Conservation (phyloP, 2,329 filamentous ascomycete species). For the Trichoderma koningiopsis region DNA sequence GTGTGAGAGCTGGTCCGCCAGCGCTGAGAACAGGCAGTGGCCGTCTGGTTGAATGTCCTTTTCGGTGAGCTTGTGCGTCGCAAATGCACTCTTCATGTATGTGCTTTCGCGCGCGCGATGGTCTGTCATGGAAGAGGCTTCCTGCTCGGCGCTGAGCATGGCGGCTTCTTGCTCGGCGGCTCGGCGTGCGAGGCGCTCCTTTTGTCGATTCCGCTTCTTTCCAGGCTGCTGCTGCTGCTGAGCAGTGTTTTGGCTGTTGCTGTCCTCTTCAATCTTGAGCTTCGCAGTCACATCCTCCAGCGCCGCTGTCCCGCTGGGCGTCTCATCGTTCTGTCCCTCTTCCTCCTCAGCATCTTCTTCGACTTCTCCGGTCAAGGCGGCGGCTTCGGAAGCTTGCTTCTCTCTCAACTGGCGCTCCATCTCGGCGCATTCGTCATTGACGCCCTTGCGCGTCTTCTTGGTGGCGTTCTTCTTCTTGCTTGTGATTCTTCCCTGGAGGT, state of each 20-base stretch:
- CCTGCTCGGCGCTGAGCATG: constrained; percentile 67
- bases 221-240: constrained; percentile 29
- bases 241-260: background rate
- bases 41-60: constrained; percentile 85
- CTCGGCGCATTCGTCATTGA: constrained; percentile 74
- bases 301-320: background rate
- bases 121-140: constrained; percentile 75
- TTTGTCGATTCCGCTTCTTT: constrained; percentile 87
- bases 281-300: constrained; percentile 31
- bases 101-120: constrained; percentile 69
- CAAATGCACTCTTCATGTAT: constrained; percentile 70
- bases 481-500: constrained; percentile 81
- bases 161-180: constrained; percentile 80
- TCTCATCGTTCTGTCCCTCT: constrained; percentile 24
- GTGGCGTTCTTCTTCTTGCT: constrained; percentile 97
- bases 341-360: background rate
- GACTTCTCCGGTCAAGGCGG: constrained; percentile 41
- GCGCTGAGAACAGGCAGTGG: constrained; percentile 90
- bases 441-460: constrained; percentile 77
- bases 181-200: constrained; percentile 84
- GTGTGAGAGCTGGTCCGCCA: constrained; percentile 77
- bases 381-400: constrained; percentile 64
- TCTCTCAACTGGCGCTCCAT: constrained; percentile 69
- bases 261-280: constrained; percentile 29
- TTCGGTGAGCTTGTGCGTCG: constrained; percentile 66